Base-by-base conservation (phyloP, 1,284 basidiomycete genomes). In the Stereum hirsutum region DNA sequence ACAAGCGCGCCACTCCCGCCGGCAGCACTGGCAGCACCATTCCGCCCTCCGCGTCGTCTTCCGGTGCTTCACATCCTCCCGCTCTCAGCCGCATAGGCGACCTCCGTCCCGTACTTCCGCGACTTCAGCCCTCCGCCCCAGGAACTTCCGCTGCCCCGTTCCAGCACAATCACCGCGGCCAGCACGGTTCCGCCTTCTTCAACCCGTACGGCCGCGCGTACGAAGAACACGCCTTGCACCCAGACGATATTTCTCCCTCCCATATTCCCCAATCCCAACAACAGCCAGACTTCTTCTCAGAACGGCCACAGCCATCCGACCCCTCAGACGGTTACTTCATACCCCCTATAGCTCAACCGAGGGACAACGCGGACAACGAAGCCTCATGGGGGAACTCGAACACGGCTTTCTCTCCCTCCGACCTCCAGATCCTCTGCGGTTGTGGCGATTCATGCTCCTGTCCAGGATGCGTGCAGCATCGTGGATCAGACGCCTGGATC, bases 181-280 rank as follows among this genome's bases (percentile, higher is more conserved):
- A 51, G 31, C 69, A 72, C 52, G 69, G 72, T 28, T 57, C 55
- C 42, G 57, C 61, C 42, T 62, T 64, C 42, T 80, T 65, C 54
- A 78, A 75, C 42, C 82, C 81, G 0, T 84, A 83, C 46, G 69
- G 71, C 20, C 69, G 78, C 23, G 75, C 77, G 15, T 77, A 78
- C 52, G 78, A 75, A 51, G 60, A 64, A 5, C 43, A 50, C 41
- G 38, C 47, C 21, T 43, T 44, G 24, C 31, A 34, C 37, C 40
- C 48, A 14, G 44, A 48, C 23, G 28, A 31, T 11, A 38, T 17
- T 24, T 5, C 11, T 38, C 12, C 7, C 7, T 19, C 8, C 10
- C 10, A 38, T 20, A 19, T 11, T 19, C 17, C 33, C 8, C 11
- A 35, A 6, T n/a, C n/a, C 36, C 17, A 38, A 36, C 34, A 19